Base-by-base conservation (phyloP, 1,139 yeast genomes). In the Scheffersomyces lignicola region DNA sequence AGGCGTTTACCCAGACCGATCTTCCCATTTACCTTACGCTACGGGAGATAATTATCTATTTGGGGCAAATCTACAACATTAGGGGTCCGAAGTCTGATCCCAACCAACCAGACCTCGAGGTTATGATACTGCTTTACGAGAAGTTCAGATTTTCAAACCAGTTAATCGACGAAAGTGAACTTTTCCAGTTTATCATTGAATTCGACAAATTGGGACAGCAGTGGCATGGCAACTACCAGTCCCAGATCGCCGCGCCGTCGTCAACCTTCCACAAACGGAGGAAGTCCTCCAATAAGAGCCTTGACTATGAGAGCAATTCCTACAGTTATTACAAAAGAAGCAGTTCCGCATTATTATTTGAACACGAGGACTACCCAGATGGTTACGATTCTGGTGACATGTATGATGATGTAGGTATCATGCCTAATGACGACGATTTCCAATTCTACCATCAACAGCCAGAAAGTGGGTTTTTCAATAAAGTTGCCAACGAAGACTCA, bases 81-180 rank as follows among this genome's bases (percentile, higher is more conserved):
- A 22, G 20, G 11, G 36, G 31, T 7, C 41, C 21, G 5, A 34
- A 34, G 17, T 33, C 41, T n/a, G 34, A 38, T 20, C 26, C 33
- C 14, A 44, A 45, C 5, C 18, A 41, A 5, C 60, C 60, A 2
- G 47, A 59, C 33, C 52, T 56, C n/a, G 60, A 44, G 24, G 51
- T 45, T 23, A 49, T 82, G 43, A 60, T 82, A 8, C 63, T 61
- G 1, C 56, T 77, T n/a, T 89, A 88, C 58, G 96, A 89, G 45
- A 65, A 66, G 33, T 69, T 83, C 24, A 66, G 89, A 41, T 90
- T 80, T 55, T 77, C 94, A 1, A 84, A 84, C 1, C 58, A 69
- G 16, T 69, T 80, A 13, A 77, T 88, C 10, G 58, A 71, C 1
- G 82, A 83, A 42, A 63, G 58, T 2, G 83, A 83, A 32, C 78